A percentile compares a stretch with the other conserved stretches of the same genome.
These are phyloP conservation scores for Terana coerulea DNA, from an alignment of 768 basidiomycete genomes.

Conservation along the genomic window DNA sequence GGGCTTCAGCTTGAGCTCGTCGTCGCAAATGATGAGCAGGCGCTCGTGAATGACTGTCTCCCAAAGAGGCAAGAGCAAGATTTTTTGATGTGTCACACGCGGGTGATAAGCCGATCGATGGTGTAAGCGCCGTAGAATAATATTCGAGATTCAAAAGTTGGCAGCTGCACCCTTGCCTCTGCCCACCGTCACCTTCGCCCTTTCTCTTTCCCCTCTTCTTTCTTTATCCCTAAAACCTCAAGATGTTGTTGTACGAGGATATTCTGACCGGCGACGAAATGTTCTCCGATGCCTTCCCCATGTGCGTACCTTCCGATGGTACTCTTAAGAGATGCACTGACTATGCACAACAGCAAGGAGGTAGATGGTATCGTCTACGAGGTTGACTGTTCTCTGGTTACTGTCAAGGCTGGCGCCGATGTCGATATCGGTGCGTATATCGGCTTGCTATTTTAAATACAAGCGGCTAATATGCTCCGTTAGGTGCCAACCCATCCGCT, in stretches of 20 bases:
- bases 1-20: constrained; percentile 8
- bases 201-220: constrained; percentile 18
- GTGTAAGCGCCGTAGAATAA: constrained; percentile 9
- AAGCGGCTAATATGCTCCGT: constrained; percentile 1
- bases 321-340: background rate
- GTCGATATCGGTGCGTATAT: constrained; percentile 76
- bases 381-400: constrained; percentile 75
- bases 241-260: constrained; percentile 75
- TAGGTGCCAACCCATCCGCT: constrained; percentile 90
- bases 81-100: constrained; percentile 17
- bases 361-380: constrained; percentile 82
- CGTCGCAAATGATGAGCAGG: constrained; percentile 9
- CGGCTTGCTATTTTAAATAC: constrained; percentile 3
- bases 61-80: constrained; percentile 17
- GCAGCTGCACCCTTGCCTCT: constrained; percentile 11
- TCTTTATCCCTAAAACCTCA: constrained; percentile 20
- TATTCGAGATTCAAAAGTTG: constrained; percentile 16
- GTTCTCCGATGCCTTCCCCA: constrained; percentile 88
- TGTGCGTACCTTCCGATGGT: constrained; percentile 44
- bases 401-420: constrained; percentile 69
- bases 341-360: constrained; percentile 52
- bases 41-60: constrained; percentile 15
- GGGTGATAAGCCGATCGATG: constrained; percentile 29
- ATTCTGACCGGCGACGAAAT: constrained; percentile 83
- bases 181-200: constrained; percentile 14